Conservation (phyloP, 208 protist species). For the Crithidia expoeki region DNA sequence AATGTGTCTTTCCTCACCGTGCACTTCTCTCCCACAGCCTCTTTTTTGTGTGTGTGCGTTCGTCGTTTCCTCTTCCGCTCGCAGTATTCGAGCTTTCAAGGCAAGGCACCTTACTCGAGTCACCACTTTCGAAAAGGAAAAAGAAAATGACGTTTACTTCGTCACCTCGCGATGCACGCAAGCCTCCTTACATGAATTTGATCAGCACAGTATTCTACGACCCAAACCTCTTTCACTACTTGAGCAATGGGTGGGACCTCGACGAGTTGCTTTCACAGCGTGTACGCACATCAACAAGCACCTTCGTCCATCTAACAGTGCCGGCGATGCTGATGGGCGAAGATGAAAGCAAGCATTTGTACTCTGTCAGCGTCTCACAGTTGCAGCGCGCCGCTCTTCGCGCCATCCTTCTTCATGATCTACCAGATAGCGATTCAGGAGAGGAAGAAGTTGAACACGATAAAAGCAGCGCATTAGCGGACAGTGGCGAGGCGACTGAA, state of each 20-base stretch:
- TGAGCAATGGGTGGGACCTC: constrained; percentile 23
- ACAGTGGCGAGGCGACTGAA: background rate
- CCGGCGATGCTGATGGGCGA: background rate
- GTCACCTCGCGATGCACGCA: too few species aligned
- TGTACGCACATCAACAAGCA: constrained; percentile 13
- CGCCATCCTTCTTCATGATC: background rate
- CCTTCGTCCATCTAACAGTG: background rate
- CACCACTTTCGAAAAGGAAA: too few species aligned
- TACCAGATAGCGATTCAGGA: background rate
- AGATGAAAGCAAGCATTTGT: background rate
- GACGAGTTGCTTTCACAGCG: constrained; percentile 15
- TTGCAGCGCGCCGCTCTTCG: constrained; percentile 13
- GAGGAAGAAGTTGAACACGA: background rate
- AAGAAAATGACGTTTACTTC: too few species aligned
- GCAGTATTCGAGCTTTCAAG: too few species aligned
- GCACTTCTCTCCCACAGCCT: too few species aligned
- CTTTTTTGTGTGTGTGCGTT: too few species aligned
- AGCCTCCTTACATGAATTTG: too few species aligned
- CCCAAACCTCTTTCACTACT: constrained; percentile 22
- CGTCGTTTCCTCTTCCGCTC: too few species aligned
- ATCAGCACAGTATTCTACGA: constrained; percentile 20
- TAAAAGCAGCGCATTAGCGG: background rate
- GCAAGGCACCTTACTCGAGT: too few species aligned
- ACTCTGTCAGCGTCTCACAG: constrained; percentile 1
- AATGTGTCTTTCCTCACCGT: too few species aligned